Evolutionary conservation across 2,329 filamentous ascomycete species (phyloP), one percentile per base, ranked within the genome.

Genomic region (Aspergillus persii): DNA sequence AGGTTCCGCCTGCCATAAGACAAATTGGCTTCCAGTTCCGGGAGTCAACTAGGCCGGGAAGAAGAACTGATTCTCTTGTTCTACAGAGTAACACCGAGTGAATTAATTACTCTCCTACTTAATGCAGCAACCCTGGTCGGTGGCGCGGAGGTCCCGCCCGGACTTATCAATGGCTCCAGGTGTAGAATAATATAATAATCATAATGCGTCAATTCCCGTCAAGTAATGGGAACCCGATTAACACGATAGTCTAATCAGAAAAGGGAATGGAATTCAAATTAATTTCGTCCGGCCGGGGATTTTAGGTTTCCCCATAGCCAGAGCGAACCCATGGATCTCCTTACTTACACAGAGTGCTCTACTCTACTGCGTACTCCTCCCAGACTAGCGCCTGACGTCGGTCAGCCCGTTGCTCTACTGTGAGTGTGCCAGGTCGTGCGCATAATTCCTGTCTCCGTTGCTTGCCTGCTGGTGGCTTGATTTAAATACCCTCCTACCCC

Each of bases 221-320:
- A 58, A 50, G 56, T 58, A 49, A 53, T 58, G 31, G 56, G 27
- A 57, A 57, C 26, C 18, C 48, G 49, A 46, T 54, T 44, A 27
- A 23, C 15, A 12, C 36, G 36, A 41, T 41, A n/a, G 36, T 41
- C 36, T 41, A 41, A 41, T 41, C 36, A 41, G 36, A 41, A 41
- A 23, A 23, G 18, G 18, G 18, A 23, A 23, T 23, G 18, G 18
- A 23, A 23, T 23, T 41, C n/a, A 41, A 41, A 41, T 41, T 41
- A 41, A 15, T 7, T 41, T 41, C 15, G n/a, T 41, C 36, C 36
- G 36, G n/a, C 36, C 15, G 36, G 36, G 36, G 12, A 41, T 41
- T 41, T 41, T 41, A 59, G 57, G 57, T 56, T 56, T 41, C 53
- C 53, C 49, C 57, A 56, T 52, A 50, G 39, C 53, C 18, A 23